Evolutionary conservation across 2,329 filamentous ascomycete genomes (phyloP), one percentile per base, ranked within the genome.

Genomic region (Botrytis porri): DNA sequence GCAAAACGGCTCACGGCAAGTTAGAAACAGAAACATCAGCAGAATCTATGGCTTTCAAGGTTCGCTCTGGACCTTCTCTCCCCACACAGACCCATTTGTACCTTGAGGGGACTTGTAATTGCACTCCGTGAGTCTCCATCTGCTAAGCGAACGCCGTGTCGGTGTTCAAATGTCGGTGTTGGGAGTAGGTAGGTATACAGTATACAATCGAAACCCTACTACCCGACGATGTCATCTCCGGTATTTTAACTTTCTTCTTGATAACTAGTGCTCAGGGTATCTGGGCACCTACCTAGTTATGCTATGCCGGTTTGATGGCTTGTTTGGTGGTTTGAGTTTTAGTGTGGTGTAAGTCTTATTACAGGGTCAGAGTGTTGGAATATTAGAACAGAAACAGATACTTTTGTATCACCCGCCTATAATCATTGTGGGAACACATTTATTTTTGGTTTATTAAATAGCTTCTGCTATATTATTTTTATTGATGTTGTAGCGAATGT

Each of bases 91-190:
- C 51, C n/a, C 51, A 29, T 57, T n/a, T 14, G 14, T 20, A 43
- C 61, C 61, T 43, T 39, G 59, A 61, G 39, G 22, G 59, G 25
- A 4, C n/a, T 14, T 10, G 20, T n/a, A 57, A 2, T 29, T 7
- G n/a, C 16, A 54, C 51, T 57, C 51, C 51, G 51, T 18, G 4
- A 32, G n/a, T 57, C 51, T 29, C 51, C 51, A 57, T 57, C 51
- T 29, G 4, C 6, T 32, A 64, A 64, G 62, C 62, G 62, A 64
- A 64, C 62, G 32, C 62, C 62, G 62, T 25, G n/a, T 64, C 62
- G 62, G 41, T 35, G 29, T 45, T 64, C n/a, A 43, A 18, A 29
- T 1, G n/a, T 54, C 51, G 51, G 51, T 54, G 51, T 54, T 54
- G 25, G 7, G 51, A 54, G n/a, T 14, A 7, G 6, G 51, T n/a